phyloP scores from a whole-genome alignment of 441 rosid species.

The Adansonia grandidieri region DNA sequence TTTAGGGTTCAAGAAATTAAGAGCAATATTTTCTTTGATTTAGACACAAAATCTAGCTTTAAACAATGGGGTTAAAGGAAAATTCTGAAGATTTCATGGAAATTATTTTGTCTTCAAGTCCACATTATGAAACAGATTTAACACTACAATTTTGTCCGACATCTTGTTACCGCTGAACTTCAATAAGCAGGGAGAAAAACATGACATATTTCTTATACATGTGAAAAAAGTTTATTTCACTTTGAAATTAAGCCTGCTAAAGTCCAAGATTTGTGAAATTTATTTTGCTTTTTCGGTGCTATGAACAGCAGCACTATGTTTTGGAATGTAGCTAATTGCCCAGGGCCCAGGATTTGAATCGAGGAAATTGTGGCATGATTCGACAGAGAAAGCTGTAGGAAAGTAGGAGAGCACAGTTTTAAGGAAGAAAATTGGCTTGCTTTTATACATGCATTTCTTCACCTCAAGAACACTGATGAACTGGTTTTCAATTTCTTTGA shows the following conservation, averaged over 20 bases:
- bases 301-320: neutral
- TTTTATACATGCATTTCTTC: neutral
- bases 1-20: neutral
- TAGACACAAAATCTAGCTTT: constrained; percentile 11
- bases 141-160: neutral
- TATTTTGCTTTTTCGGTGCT: neutral
- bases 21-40: constrained; percentile 13
- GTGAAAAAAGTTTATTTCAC: neutral
- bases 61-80: neutral
- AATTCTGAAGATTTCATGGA: neutral
- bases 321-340: constrained; percentile 2
- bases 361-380: neutral
- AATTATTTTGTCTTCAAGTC: constrained; percentile 17
- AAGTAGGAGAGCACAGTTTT: neutral
- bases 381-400: neutral
- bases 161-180: neutral
- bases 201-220: neutral
- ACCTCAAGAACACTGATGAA: neutral
- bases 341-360: neutral
- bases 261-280: neutral
- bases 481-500: neutral
- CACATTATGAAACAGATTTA: neutral
- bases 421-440: neutral
- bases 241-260: neutral
- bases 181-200: neutral